Conservation (phyloP, 495 filamentous ascomycete species). For the Penicillium maclennaniae region DNA sequence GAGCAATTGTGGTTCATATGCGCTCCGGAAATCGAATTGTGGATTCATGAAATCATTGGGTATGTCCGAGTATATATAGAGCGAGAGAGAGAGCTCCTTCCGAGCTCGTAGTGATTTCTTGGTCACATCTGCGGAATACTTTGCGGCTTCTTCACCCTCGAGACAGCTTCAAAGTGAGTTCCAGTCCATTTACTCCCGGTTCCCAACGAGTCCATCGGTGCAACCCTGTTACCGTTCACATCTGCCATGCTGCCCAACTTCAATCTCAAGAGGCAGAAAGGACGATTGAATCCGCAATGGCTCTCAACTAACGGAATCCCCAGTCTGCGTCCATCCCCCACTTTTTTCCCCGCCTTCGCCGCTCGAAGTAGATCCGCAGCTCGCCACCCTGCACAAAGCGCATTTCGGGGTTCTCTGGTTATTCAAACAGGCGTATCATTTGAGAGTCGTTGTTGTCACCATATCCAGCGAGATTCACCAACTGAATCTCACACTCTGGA, state of each 20-base stretch:
- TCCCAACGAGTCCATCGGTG: neutral
- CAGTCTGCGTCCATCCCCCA: slow-evolving; percentile 11
- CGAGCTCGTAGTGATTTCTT: neutral
- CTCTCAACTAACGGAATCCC: slow-evolving; percentile 1
- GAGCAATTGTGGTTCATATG: slow-evolving; percentile 27
- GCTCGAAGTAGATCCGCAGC: slow-evolving; percentile 3
- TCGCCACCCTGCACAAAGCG: neutral
- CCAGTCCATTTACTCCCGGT: neutral
- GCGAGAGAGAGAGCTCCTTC: neutral
- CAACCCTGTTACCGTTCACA: neutral
- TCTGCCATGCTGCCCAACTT: neutral
- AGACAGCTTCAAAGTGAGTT: neutral
- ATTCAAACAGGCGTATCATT: neutral
- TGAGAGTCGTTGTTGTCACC: neutral
- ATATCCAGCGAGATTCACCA: neutral
- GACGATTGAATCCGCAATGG: neutral
- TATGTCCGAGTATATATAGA: neutral
- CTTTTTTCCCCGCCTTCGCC: slow-evolving; percentile 13
- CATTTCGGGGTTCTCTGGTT: slow-evolving; percentile 2
- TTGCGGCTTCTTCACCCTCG: neutral
- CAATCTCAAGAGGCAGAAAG: no score
- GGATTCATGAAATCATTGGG: neutral
- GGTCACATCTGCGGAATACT: neutral
- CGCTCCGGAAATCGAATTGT: slow-evolving; percentile 25
- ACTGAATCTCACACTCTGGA: neutral